Percentiles rank a stretch among this genome's conserved stretches.
phyloP scores from a whole-genome alignment of 345 rosid genomes.

The Rubroshorea leprosula region DNA sequence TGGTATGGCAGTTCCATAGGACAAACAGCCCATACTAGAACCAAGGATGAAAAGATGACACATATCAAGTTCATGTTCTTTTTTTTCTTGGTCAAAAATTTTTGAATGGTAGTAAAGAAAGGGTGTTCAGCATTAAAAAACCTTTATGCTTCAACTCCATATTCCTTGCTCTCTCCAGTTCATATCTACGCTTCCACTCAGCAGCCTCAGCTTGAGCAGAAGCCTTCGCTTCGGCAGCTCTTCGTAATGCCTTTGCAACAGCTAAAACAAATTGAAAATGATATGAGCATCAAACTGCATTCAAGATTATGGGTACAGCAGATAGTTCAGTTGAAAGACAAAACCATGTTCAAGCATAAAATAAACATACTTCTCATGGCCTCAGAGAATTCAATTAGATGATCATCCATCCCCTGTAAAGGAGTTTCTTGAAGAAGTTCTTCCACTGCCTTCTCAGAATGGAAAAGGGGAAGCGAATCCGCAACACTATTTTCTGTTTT shows the following conservation, averaged over 20 bases:
- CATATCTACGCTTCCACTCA: constrained; percentile 97
- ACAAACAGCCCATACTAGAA: not conserved
- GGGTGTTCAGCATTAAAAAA: constrained; percentile 24
- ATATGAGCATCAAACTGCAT: constrained; percentile 11
- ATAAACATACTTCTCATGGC: constrained; percentile 77
- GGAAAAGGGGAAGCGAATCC: constrained; percentile 43
- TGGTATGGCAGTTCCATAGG: too few species aligned
- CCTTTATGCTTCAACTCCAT: constrained; percentile 53
- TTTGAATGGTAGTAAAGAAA: not conserved
- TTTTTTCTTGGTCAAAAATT: too few species aligned
- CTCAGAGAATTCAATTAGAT: constrained; percentile 92
- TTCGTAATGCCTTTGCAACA: constrained; percentile 90
- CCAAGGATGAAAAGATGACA: not conserved
- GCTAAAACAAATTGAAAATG: constrained; percentile 37
- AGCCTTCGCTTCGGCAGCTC: constrained; percentile 97
- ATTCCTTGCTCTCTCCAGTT: constrained; percentile 67
- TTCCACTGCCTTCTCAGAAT: constrained; percentile 83
- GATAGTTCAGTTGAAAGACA: constrained; percentile 12
- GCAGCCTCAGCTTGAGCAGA: constrained; percentile 97
- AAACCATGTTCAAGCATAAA: constrained; percentile 7
- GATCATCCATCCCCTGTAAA: constrained; percentile 68
- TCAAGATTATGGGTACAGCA: not conserved
- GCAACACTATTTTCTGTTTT: constrained; percentile 44
- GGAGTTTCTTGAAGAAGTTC: constrained; percentile 85
- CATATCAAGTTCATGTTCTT: too few species aligned